Evolutionary conservation across 1,139 yeast species (phyloP).

Genomic region (Dujonia santamariae): DNA sequence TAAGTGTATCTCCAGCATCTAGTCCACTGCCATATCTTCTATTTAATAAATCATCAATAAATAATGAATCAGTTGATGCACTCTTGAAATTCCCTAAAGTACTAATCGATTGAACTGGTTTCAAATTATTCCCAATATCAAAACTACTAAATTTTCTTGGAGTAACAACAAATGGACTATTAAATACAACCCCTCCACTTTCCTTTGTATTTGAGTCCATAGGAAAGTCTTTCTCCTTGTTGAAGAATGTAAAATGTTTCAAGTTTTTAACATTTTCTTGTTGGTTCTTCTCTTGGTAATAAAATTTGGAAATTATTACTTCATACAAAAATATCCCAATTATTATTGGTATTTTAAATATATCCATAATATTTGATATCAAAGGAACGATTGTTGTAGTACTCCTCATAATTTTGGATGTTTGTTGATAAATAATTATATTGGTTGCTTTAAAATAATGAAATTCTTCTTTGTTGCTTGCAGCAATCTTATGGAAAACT

Average conservation of each 20-base stretch:
- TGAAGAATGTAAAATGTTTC: conserved; percentile 36
- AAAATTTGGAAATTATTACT: conserved; percentile 18
- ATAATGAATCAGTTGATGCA: conserved; percentile 35
- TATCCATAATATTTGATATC: conserved; percentile 15
- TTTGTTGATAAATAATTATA: conserved; percentile 26
- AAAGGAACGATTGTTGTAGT: conserved; percentile 10
- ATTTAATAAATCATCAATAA: conserved; percentile 29
- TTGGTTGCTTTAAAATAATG: conserved; percentile 40
- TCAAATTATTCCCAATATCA: conserved; percentile 9
- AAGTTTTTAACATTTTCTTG: conserved; percentile 11
- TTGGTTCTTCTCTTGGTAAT: conserved; percentile 9
- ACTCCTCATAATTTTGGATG: conserved; percentile 13
- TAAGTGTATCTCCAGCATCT: conserved; percentile 8
- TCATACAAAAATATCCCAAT: conserved; percentile 34
- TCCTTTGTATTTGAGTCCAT: conserved; percentile 13
- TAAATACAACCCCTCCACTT: conserved; percentile 24
- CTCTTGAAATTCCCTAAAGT: conserved; percentile 31
- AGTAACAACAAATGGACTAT: conserved; percentile 6
- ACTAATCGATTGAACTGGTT: conserved; percentile 23
- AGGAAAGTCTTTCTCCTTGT: conserved; percentile 23
- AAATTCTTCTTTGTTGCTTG: conserved; percentile 40
- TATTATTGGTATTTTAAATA: conserved; percentile 34
- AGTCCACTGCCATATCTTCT: conserved; percentile 17
- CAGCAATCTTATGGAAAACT: conserved; percentile 37
- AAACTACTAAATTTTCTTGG: conserved; percentile 1